A percentile compares a stretch with the other conserved stretches of the same genome.
Conservation (phyloP, 768 basidiomycete genomes). For the Daedaleopsis nitida region DNA sequence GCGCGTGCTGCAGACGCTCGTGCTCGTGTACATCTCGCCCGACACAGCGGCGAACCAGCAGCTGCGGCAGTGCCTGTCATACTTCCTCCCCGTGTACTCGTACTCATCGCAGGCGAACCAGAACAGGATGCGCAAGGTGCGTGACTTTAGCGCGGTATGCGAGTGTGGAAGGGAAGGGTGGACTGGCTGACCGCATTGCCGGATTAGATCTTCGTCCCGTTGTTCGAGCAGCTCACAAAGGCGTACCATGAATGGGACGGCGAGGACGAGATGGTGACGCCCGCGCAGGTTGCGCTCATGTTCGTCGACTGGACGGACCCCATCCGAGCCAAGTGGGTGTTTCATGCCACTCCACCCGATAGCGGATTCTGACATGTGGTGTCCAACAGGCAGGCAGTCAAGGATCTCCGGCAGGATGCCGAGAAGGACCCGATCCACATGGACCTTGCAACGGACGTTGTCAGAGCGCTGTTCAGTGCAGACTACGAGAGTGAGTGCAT, state of each 20-base stretch:
- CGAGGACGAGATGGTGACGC: conserved; percentile 71
- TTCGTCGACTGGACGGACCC: conserved; percentile 91
- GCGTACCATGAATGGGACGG: conserved; percentile 68
- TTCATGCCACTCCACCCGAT: conserved; percentile 17
- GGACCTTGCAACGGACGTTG: conserved; percentile 55
- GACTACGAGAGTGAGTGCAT: conserved; percentile 53
- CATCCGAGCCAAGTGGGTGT: conserved; percentile 60
- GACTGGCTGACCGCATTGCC: not conserved
- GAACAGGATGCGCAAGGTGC: conserved; percentile 63
- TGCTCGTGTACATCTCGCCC: conserved; percentile 74
- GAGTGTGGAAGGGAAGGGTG: not conserved
- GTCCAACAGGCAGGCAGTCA: conserved; percentile 21
- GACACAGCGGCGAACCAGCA: conserved; percentile 80
- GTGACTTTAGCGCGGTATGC: conserved; percentile 31
- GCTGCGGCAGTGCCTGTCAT: conserved; percentile 81
- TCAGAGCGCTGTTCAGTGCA: conserved; percentile 49
- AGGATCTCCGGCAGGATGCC: conserved; percentile 43
- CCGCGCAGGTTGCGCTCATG: conserved; percentile 74
- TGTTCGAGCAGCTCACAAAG: conserved; percentile 61
- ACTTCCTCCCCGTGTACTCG: conserved; percentile 86
- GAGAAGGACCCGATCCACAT: conserved; percentile 50
- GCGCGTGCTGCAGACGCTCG: conserved; percentile 56
- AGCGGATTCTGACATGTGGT: not conserved
- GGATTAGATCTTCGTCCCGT: conserved; percentile 66
- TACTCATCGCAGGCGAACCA: conserved; percentile 81